Base-by-base conservation (phyloP, 805 yeast genomes). In the Candida gorgasii region DNA sequence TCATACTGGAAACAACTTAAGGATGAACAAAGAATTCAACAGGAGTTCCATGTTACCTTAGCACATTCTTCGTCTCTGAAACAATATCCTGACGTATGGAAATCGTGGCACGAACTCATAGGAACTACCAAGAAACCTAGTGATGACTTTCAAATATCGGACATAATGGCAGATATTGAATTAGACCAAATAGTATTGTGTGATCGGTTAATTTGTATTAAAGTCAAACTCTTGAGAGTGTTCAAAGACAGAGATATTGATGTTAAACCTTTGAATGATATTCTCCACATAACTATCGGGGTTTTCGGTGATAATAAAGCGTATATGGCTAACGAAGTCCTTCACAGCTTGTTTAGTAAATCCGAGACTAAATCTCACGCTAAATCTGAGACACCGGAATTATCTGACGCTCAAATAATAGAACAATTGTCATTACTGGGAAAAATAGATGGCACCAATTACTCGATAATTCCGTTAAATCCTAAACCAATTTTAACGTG, bases 21-120 rank as follows among this genome's bases (percentile, higher is more conserved):
- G 24, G 27, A 24, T 3, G 44, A 78, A 9, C 49, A 63, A 24
- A 40, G 80, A 24, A 58, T 83, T 1, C 87, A 80, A 48, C 39
- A 55, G 0, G 69, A 69, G 20, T 82, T 86, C 50, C 95, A 87
- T 55, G 75, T 86, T 2, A 88, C 95, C 0, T 55, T 86, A 33
- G 69, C 78, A 4, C 95, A 86, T 54, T 27, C 50, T 3, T 46
- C 50, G 5, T 11, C 47, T 23, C 32, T 24, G 40, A 24, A 22
- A 2, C n/a, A 24, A 6, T 18, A 42, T 13, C 36, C 35, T 4
- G 31, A 23, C 35, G 29, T 30, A 16, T 46, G 50, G 53, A 42
- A 44, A 5, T 24, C 26, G 9, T 39, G 45, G 23, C 32, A 26
- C 19, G 11, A 29, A 4, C n/a, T 39, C 5, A 12, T 36, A 58